These are phyloP conservation scores for Sarocladium kiliense DNA, from an alignment of 2,329 filamentous ascomycete genomes.

Conservation along the genomic window DNA sequence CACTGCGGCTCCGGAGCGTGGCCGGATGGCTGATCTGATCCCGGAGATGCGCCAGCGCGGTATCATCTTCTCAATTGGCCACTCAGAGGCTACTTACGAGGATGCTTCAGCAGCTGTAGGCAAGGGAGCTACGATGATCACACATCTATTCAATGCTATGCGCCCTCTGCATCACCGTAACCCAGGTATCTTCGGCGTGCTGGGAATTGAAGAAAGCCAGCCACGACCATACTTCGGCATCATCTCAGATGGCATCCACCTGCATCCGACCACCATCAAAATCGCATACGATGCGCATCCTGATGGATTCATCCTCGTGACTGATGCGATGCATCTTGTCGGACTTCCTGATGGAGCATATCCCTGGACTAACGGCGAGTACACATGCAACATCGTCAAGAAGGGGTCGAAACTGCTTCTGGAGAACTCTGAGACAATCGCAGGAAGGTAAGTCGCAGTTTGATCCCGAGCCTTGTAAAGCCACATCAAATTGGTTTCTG, in stretches of 20 bases:
- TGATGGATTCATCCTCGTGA: constrained; percentile 80
- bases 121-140: constrained; percentile 83
- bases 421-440: constrained; percentile 74
- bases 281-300: constrained; percentile 86
- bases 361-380: constrained; percentile 73
- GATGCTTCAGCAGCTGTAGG: constrained; percentile 66
- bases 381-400: constrained; percentile 58
- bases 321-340: constrained; percentile 84
- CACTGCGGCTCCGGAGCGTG: constrained; percentile 79
- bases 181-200: constrained; percentile 81
- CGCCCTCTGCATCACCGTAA: constrained; percentile 84
- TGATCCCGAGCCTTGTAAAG: background rate
- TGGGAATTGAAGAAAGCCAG: constrained; percentile 59
- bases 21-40: constrained; percentile 64
- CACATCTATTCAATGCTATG: constrained; percentile 94
- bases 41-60: constrained; percentile 57
- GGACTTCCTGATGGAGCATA: constrained; percentile 81
- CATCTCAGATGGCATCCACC: constrained; percentile 85
- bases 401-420: constrained; percentile 67
- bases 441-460: constrained; percentile 55
- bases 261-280: constrained; percentile 83
- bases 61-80: constrained; percentile 77
- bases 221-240: constrained; percentile 76
- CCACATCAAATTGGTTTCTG: too few species aligned
- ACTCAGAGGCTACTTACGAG: constrained; percentile 84